phyloP scores from a whole-genome alignment of 2,329 filamentous ascomycete genomes.

The Ceratocystis cubensis region DNA sequence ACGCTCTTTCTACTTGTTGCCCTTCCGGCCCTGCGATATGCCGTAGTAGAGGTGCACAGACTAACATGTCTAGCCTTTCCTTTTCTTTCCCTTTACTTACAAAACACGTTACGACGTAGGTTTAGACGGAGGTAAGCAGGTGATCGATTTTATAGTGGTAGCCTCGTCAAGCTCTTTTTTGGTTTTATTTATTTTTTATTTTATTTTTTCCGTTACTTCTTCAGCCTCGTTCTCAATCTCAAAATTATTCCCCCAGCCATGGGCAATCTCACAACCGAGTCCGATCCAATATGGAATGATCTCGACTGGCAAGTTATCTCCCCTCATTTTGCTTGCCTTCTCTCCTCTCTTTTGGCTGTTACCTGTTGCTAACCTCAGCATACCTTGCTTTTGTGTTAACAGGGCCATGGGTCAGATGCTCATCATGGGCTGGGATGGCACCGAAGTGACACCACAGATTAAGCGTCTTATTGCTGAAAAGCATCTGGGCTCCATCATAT shows the following conservation, averaged over 20 bases:
- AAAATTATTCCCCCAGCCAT: not conserved
- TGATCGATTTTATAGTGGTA: not conserved
- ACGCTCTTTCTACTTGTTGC: not conserved
- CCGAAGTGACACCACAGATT: slow-evolving; percentile 71
- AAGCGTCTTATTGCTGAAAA: slow-evolving; percentile 67
- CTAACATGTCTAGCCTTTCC: not conserved
- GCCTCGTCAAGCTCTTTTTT: not conserved
- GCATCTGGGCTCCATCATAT: slow-evolving; percentile 75
- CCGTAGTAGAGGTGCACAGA: not conserved
- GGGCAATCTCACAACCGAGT: slow-evolving; percentile 22
- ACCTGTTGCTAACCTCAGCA: slow-evolving; percentile 28
- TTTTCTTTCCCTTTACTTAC: not conserved
- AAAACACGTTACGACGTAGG: too few relatives aligned
- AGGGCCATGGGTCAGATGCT: slow-evolving; percentile 65
- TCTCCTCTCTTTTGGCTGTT: slow-evolving; percentile 19
- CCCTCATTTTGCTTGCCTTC: slow-evolving; percentile 27
- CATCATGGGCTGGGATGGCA: slow-evolving; percentile 79
- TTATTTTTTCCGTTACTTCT: not conserved
- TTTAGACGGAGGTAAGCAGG: not conserved
- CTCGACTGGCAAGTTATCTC: slow-evolving; percentile 49
- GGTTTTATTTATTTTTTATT: not conserved
- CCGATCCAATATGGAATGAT: slow-evolving; percentile 59
- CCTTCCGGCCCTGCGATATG: not conserved
- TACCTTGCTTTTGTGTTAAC: slow-evolving; percentile 16
- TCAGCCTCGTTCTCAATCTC: not conserved